Conservation (phyloP, 345 rosid genomes). For the Salix dunnii region DNA sequence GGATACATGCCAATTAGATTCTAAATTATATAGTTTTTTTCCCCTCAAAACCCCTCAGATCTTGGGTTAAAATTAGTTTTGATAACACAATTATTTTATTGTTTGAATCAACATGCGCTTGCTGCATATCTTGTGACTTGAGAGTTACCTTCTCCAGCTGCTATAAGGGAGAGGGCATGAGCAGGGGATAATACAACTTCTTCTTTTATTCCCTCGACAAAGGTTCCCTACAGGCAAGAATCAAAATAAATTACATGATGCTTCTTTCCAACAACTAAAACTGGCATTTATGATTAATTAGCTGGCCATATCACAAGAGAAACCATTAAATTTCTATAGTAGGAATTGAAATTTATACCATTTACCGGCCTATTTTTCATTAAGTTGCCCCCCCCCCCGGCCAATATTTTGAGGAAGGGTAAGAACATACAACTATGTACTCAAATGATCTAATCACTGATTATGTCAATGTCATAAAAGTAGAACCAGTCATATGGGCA, state of each 20-base stretch:
- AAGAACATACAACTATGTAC: not conserved
- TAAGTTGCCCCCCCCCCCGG: not conserved
- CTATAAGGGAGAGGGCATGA: constrained; percentile 95
- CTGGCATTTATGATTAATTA: not conserved
- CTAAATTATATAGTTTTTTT: not conserved
- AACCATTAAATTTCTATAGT: not conserved
- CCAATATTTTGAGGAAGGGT: not conserved
- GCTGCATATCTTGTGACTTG: constrained; percentile 19
- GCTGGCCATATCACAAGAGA: constrained; percentile 11
- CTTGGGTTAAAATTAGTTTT: not conserved
- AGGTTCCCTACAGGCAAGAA: constrained; percentile 71
- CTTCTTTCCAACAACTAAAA: not conserved
- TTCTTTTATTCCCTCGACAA: constrained; percentile 95
- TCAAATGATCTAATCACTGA: not conserved
- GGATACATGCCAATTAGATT: not conserved
- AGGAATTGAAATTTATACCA: not conserved
- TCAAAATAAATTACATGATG: constrained; percentile 16
- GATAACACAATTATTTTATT: constrained; percentile 4
- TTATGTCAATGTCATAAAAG: not conserved
- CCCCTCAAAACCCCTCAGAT: not conserved
- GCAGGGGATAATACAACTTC: constrained; percentile 99
- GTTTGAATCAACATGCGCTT: not conserved
- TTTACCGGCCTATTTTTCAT: not conserved
- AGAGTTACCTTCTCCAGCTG: constrained; percentile 95
- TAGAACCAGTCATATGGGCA: not conserved